Evolutionary conservation across 306 rosid species (phyloP).

Genomic region (Hylodesmum podocarpum): DNA sequence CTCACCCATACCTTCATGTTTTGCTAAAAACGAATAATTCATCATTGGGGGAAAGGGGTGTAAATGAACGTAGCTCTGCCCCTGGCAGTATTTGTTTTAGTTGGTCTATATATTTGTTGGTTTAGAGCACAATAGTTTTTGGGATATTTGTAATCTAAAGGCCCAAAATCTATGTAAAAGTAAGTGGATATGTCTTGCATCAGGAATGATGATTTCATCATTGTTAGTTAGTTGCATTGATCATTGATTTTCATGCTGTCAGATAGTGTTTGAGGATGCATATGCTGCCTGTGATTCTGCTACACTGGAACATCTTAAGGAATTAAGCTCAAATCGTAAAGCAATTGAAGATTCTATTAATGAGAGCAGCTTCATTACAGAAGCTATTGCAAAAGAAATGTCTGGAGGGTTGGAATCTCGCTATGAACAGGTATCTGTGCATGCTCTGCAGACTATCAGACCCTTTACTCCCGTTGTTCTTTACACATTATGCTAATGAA

Average conservation of each 20-base stretch:
- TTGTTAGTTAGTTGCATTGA: constrained; percentile 8
- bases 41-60: background rate
- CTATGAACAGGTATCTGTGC: constrained; percentile 56
- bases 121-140: background rate
- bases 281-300: constrained; percentile 58
- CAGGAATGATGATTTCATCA: background rate
- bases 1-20: background rate
- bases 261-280: constrained; percentile 73
- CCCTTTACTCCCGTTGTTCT: background rate
- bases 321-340: constrained; percentile 75
- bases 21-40: background rate
- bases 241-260: constrained; percentile 33
- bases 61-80: background rate
- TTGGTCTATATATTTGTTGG: background rate
- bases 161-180: background rate
- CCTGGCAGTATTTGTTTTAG: background rate
- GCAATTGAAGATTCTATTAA: constrained; percentile 64
- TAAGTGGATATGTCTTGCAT: background rate
- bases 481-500: background rate
- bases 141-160: background rate
- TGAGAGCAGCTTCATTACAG: constrained; percentile 58
- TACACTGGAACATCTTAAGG: constrained; percentile 80
- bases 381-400: constrained; percentile 84
- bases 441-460: background rate
- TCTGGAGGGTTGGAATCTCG: constrained; percentile 70